phyloP scores from a whole-genome alignment of 2,329 filamentous ascomycete species.

The Capronia coronata region DNA sequence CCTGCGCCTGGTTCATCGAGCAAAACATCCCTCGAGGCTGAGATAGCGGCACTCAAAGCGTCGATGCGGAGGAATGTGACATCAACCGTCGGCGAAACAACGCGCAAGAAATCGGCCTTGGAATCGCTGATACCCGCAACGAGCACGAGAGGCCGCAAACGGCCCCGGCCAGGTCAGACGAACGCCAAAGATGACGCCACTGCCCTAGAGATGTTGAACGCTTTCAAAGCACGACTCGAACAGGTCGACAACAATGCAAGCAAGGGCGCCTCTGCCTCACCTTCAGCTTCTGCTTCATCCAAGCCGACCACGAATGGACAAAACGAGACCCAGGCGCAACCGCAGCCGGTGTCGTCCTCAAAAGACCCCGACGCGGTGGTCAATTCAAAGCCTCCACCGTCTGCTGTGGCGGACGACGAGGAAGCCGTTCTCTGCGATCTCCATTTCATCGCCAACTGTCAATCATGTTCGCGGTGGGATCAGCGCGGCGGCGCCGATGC shows the following conservation, averaged over 20 bases:
- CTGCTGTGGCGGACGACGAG: constrained; percentile 41
- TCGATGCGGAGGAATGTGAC: constrained; percentile 43
- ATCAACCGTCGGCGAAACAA: constrained; percentile 31
- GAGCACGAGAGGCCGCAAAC: constrained; percentile 42
- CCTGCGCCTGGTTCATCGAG: constrained; percentile 26
- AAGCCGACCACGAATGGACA: not conserved
- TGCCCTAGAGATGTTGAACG: constrained; percentile 64
- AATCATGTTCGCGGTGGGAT: constrained; percentile 84
- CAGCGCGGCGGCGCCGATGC: constrained; percentile 45
- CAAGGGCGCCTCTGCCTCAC: too few relatives aligned
- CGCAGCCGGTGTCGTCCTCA: not conserved
- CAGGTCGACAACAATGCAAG: constrained; percentile 29
- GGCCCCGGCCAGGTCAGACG: constrained; percentile 36
- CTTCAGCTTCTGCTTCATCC: too few relatives aligned
- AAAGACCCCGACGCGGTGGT: constrained; percentile 7
- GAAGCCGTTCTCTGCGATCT: constrained; percentile 79
- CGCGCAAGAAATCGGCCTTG: constrained; percentile 41
- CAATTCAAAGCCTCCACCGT: not conserved
- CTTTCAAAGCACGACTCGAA: constrained; percentile 73
- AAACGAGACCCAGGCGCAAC: not conserved
- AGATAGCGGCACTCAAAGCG: constrained; percentile 42
- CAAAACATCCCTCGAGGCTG: constrained; percentile 35
- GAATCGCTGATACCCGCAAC: constrained; percentile 45
- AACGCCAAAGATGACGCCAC: constrained; percentile 54
- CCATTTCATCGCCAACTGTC: constrained; percentile 92